Conservation (phyloP, 2,329 filamentous ascomycete species). For the Fusarium sp. region DNA sequence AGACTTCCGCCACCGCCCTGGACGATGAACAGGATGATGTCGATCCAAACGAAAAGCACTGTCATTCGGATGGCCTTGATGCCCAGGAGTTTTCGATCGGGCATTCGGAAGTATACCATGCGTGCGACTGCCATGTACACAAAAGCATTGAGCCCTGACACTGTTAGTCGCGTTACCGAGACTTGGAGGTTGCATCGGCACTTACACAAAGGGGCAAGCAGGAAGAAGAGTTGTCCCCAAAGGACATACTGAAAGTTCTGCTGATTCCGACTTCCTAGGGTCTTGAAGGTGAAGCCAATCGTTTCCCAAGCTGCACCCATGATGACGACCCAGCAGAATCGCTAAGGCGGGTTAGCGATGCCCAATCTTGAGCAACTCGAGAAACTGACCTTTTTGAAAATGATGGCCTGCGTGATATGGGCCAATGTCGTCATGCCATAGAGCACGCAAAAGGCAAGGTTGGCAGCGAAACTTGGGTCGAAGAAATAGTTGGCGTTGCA, state of each 20-base stretch:
- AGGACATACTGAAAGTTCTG: conserved; percentile 49
- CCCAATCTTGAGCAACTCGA: fast-evolving
- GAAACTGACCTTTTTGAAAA: conserved; percentile 47
- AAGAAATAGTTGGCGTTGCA: conserved; percentile 50
- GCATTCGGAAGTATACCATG: conserved; percentile 53
- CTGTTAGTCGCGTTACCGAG: conserved; percentile 1
- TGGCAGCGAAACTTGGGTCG: conserved; percentile 49
- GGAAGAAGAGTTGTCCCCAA: conserved; percentile 51
- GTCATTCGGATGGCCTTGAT: conserved; percentile 54
- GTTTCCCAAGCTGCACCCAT: conserved; percentile 56
- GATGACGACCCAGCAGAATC: conserved; percentile 54
- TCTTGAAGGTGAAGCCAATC: conserved; percentile 52
- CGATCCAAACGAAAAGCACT: conserved; percentile 60
- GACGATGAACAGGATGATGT: conserved; percentile 60
- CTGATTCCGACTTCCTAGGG: conserved; percentile 52
- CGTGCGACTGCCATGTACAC: conserved; percentile 58
- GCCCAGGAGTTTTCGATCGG: conserved; percentile 51
- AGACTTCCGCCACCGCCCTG: conserved; percentile 56
- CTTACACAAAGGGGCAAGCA: conserved; percentile 56
- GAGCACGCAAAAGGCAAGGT: conserved; percentile 47
- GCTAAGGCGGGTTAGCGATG: conserved; percentile 30
- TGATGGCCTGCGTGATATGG: conserved; percentile 45
- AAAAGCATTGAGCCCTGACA: conserved; percentile 56
- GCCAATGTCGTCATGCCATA: conserved; percentile 45
- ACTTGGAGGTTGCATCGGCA: too few relatives aligned